phyloP scores from a whole-genome alignment of 192 early-diverging fungal species.

The Backusella tarrabulga region DNA sequence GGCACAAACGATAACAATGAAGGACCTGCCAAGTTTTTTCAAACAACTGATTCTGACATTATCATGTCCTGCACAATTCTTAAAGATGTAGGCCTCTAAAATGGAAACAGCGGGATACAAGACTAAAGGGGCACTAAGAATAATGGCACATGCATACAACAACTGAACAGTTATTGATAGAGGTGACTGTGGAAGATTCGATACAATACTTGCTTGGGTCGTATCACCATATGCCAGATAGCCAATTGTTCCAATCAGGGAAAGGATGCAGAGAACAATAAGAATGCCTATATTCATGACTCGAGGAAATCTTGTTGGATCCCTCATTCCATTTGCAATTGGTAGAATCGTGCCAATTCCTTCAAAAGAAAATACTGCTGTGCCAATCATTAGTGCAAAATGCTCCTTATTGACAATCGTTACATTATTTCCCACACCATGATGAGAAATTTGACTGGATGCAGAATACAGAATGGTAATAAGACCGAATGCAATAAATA shows the following conservation, averaged over 20 bases:
- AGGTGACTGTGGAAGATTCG: conserved; percentile 63
- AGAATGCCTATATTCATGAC: conserved; percentile 67
- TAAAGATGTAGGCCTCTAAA: conserved; percentile 68
- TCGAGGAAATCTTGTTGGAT: conserved; percentile 69
- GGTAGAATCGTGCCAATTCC: conserved; percentile 51
- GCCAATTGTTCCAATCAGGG: conserved; percentile 67
- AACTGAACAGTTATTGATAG: conserved; percentile 66
- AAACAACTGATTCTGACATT: conserved; percentile 58
- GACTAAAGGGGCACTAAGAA: conserved; percentile 60
- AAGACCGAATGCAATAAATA: conserved; percentile 72
- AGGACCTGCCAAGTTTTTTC: conserved; percentile 64
- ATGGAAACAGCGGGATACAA: conserved; percentile 81
- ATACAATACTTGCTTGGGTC: conserved; percentile 77
- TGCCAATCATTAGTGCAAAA: conserved; percentile 72
- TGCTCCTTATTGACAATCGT: conserved; percentile 55
- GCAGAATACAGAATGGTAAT: conserved; percentile 58
- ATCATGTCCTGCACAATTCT: conserved; percentile 35
- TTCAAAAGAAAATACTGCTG: conserved; percentile 50
- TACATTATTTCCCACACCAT: conserved; percentile 51
- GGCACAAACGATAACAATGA: conserved; percentile 60
- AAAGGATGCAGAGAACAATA: conserved; percentile 64
- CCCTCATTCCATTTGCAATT: conserved; percentile 74
- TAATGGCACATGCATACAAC: conserved; percentile 82
- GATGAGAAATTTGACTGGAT: conserved; percentile 45
- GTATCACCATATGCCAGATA: conserved; percentile 76